phyloP scores from a whole-genome alignment of 805 yeast genomes.

The Nakazawaea populi region DNA sequence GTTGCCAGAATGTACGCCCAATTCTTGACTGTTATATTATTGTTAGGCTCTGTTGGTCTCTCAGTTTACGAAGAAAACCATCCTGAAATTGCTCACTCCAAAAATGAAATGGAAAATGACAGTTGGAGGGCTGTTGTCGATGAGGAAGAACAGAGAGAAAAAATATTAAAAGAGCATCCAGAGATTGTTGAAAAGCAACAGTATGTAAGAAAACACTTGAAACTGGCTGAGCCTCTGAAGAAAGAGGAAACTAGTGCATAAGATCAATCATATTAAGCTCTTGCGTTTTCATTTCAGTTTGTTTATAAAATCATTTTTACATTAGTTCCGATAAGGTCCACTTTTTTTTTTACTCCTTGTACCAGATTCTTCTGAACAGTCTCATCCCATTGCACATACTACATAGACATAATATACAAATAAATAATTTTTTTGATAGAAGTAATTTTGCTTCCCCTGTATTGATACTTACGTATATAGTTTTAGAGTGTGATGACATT shows the following conservation, averaged over 20 bases:
- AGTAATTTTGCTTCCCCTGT: too few relatives aligned
- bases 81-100: slow-evolving; percentile 24
- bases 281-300: too few relatives aligned
- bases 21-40: slow-evolving; percentile 65
- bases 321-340: too few relatives aligned
- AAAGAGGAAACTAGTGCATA: neutral
- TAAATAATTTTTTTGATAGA: too few relatives aligned
- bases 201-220: slow-evolving; percentile 10
- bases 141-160: slow-evolving; percentile 28
- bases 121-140: slow-evolving; percentile 45
- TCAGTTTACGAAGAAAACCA: slow-evolving; percentile 59
- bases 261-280: neutral
- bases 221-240: neutral
- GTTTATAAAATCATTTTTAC: too few relatives aligned
- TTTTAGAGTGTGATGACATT: too few relatives aligned
- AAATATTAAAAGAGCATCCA: slow-evolving; percentile 9
- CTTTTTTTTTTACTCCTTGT: too few relatives aligned
- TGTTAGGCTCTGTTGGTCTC: slow-evolving; percentile 64
- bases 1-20: slow-evolving; percentile 93
- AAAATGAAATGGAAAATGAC: slow-evolving; percentile 26
- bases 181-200: slow-evolving; percentile 5
- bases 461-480: too few relatives aligned
- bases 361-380: too few relatives aligned
- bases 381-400: too few relatives aligned
- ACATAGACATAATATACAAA: too few relatives aligned